Evolutionary conservation across 2,329 filamentous ascomycete genomes (phyloP).

Genomic region (Hymenoscyphus fructigenus): DNA sequence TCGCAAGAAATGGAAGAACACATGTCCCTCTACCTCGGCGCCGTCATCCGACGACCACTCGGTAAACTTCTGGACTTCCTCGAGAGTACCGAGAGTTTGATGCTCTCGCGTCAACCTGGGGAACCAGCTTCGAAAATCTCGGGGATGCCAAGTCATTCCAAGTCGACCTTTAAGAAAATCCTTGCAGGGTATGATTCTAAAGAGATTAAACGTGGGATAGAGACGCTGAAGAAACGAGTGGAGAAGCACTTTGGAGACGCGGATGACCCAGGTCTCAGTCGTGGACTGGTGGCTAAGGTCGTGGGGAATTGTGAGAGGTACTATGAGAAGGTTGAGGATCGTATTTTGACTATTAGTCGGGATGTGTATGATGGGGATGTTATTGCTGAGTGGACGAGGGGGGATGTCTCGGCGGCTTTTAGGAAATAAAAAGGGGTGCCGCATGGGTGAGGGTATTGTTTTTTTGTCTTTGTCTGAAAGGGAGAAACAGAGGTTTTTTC

Average conservation of each 20-base stretch:
- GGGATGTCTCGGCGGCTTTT: slow-evolving; percentile 62
- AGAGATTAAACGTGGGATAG: slow-evolving; percentile 86
- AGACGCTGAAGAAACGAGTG: slow-evolving; percentile 83
- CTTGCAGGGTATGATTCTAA: slow-evolving; percentile 76
- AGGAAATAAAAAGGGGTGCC: slow-evolving; percentile 24
- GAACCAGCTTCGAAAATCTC: slow-evolving; percentile 66
- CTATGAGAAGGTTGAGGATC: slow-evolving; percentile 60
- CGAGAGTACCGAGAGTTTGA: slow-evolving; percentile 77
- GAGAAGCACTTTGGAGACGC: slow-evolving; percentile 97
- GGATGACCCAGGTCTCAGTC: slow-evolving; percentile 61
- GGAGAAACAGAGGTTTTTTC: not conserved
- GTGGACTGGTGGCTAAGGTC: slow-evolving; percentile 57
- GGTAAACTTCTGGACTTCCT: slow-evolving; percentile 90
- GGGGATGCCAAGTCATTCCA: slow-evolving; percentile 78
- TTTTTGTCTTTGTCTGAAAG: not conserved
- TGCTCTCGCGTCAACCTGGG: slow-evolving; percentile 57
- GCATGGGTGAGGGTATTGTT: not conserved
- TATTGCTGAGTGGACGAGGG: slow-evolving; percentile 64
- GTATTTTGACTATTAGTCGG: slow-evolving; percentile 59
- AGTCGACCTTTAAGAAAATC: slow-evolving; percentile 81
- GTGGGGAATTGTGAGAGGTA: slow-evolving; percentile 61
- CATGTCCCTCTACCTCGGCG: slow-evolving; percentile 80
- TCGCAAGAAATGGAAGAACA: slow-evolving; percentile 80
- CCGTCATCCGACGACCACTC: slow-evolving; percentile 83
- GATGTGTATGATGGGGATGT: slow-evolving; percentile 65